Evolutionary conservation across 2,329 filamentous ascomycete species (phyloP).

Genomic region (Aureobasidium sp.): DNA sequence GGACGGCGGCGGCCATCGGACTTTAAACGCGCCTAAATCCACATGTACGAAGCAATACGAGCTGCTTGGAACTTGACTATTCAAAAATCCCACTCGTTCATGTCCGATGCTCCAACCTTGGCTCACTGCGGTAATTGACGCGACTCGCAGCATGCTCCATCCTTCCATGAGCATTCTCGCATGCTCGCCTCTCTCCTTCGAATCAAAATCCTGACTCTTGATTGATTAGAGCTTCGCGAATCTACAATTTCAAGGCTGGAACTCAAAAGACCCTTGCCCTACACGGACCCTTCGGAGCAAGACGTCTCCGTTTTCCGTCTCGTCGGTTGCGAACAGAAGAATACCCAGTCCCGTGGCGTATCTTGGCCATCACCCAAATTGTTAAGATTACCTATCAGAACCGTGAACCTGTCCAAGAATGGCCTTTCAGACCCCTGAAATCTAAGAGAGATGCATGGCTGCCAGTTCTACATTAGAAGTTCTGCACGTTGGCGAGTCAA

Average conservation of each 20-base stretch:
- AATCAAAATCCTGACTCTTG: background rate
- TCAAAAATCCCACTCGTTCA: no score
- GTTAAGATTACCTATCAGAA: no score
- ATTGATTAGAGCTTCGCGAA: background rate
- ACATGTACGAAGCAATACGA: background rate
- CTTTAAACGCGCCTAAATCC: background rate
- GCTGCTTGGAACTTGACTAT: no score
- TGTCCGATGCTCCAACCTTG: background rate
- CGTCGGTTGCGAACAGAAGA: background rate
- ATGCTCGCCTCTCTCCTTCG: background rate
- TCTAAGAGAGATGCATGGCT: background rate
- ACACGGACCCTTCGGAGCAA: background rate
- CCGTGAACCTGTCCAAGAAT: no score
- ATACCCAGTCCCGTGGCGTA: background rate
- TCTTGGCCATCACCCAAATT: no score
- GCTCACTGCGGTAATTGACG: background rate
- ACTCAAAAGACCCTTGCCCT: background rate
- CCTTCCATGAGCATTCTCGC: background rate
- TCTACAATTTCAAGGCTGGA: background rate
- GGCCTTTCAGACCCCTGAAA: no score
- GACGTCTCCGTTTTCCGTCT: background rate
- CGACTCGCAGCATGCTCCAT: background rate
- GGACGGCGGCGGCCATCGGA: background rate
- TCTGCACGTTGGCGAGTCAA: background rate
- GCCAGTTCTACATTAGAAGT: background rate